phyloP scores from a whole-genome alignment of 129 eudicot genomes.

The Oenanthe sinensis region DNA sequence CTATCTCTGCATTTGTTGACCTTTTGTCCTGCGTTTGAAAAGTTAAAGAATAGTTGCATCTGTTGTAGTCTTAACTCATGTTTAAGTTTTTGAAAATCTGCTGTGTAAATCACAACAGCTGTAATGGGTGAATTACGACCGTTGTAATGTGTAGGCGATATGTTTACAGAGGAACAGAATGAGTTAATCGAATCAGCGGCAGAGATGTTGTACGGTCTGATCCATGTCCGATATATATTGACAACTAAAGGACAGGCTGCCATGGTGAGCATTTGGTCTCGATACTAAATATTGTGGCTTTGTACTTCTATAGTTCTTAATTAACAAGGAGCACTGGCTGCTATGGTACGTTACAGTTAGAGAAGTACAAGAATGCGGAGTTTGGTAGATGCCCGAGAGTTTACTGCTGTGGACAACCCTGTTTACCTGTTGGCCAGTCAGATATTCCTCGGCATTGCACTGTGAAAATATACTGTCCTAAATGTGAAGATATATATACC shows the following conservation, averaged over 20 bases:
- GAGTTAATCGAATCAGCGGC: constrained; percentile 2
- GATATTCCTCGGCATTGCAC: constrained; percentile 72
- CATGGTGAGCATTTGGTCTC: constrained; percentile 45
- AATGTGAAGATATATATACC: constrained; percentile 57
- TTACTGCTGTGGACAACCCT: constrained; percentile 73
- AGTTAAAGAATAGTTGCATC: neutral
- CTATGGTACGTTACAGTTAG: constrained; percentile 38
- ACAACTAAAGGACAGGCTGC: constrained; percentile 89
- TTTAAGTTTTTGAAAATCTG: neutral
- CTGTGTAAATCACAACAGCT: constrained; percentile 3
- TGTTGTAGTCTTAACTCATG: neutral
- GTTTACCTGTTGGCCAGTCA: constrained; percentile 90
- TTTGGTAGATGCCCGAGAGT: constrained; percentile 49
- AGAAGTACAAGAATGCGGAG: constrained; percentile 80
- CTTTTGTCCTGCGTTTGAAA: neutral
- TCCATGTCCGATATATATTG: constrained; percentile 87
- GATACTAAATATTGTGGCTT: neutral
- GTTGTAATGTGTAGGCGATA: constrained; percentile 5
- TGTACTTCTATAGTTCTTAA: constrained; percentile 1
- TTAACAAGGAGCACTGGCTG: neutral
- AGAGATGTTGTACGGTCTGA: constrained; percentile 38
- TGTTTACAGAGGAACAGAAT: constrained; percentile 7
- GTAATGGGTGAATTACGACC: constrained; percentile 2
- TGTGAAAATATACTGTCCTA: constrained; percentile 31
- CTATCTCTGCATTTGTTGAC: neutral